Base-by-base conservation (phyloP, 2,329 filamentous ascomycete genomes). In the Exophiala sideris region DNA sequence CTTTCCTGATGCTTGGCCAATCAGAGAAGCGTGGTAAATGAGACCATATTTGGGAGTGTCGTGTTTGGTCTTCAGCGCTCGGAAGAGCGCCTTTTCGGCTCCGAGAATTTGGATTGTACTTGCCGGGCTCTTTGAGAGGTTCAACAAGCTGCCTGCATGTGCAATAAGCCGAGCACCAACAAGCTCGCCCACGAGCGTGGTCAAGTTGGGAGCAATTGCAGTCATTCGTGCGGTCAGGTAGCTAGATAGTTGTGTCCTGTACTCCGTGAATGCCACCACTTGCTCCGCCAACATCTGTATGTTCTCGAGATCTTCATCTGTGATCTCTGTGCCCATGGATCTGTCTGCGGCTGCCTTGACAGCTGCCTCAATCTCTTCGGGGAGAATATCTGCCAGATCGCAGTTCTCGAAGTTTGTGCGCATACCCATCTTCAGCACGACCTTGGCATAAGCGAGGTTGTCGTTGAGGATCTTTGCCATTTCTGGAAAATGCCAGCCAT, bases 401-500 rank as follows among this genome's bases (percentile, higher is more conserved):
- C 84, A 82, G 49, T 82, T 81, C 60, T 84, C 79, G 57, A 87
- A 87, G 68, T 90, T 91, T 62, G 87, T 84, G 62, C 94, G 87
- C 82, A 95, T 89, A 64, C 94, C 94, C 78, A 95, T 89, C 62
- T 86, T 83, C 47, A 96, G 76, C 54, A 99, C 90, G 54, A 99
- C 86, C 63, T 86, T 87, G 56, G 91, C 86, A 71, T 96, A 99
- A 62, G 91, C 91, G 59, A 96, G 78, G 76, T 99, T 99, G 80
- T 99, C 94, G 73, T 95, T 95, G 64, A 96, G 81, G 68, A 97
- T 96, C 76, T 91, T 92, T 68, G 89, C 91, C 81, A 99, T 85
- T 78, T 99, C 94, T 38, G 94, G 94, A 79, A 97, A 99, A 76
- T 97, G 94, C 94, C 94, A 99, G 67, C 94, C 94, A 71, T 99